Base-by-base conservation (phyloP, 1,284 basidiomycete genomes). In the Mycena citricolor region DNA sequence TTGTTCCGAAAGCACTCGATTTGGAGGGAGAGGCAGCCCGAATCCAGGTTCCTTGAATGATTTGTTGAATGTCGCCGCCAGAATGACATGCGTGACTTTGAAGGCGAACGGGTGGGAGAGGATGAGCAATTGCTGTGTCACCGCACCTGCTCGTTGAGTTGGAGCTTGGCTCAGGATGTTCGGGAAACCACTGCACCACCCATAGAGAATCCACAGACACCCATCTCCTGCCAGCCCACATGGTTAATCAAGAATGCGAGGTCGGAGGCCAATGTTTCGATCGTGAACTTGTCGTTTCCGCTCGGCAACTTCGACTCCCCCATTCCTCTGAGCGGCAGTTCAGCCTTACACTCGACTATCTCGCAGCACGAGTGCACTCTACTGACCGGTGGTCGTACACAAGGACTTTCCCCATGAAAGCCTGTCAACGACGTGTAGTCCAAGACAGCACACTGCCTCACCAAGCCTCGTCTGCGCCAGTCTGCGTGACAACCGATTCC, bases 181-280 rank as follows among this genome's bases (percentile, higher is more conserved):
- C n/a, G 17, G 14, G 7, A 47, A 19, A 19, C 35, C 13, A 26
- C 5, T 14, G 24, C 54, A 68, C 67, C 69, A 49, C 70, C 69
- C 68, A 71, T 69, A 7, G 69, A 76, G 53, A 66, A 73, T 8
- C 71, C 71, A 33, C 69, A 66, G 2, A 74, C 47, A 4, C 67
- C 62, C 7, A 74, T 42, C 19, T 66, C 59, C 40, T 59, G 58
- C 68, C 71, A 74, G 32, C 58, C 55, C n/a, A 74, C 42, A 42
- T 58, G 56, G 14, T 52, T 32, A 6, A 74, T 50, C 11, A 75
- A 59, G 29, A 55, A 54, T 21, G 66, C 51, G 11, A 73, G 55
- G 49, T 75, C 71, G 29, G 67, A 61, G 17, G 71, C 70, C 29
- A 73, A 57, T 8, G 60, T 57, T 47, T 72, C 69, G 11, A 74